Conservation (phyloP, 441 rosid genomes). For the Erodium trifolium region DNA sequence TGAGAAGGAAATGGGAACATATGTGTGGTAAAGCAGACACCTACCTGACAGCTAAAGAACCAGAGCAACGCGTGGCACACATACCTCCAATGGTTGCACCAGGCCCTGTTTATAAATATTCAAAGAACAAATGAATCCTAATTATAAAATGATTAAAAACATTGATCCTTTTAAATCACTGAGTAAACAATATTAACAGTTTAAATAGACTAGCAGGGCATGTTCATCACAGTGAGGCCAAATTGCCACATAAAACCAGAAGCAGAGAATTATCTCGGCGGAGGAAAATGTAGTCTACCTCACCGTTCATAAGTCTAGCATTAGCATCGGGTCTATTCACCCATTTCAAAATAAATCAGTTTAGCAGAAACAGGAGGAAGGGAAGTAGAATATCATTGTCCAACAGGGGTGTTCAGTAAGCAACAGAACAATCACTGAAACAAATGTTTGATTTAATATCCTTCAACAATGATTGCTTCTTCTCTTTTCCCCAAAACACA, state of each 20-base stretch:
- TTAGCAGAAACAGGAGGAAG: too few relatives aligned
- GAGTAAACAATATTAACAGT: background rate
- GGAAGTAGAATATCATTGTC: too few relatives aligned
- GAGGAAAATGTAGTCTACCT: too few relatives aligned
- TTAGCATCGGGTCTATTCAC: too few relatives aligned
- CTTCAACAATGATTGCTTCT: too few relatives aligned
- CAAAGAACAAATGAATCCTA: slow-evolving; percentile 13
- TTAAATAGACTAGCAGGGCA: background rate
- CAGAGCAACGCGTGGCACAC: slow-evolving; percentile 98
- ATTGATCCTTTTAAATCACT: background rate
- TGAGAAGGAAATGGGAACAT: slow-evolving; percentile 9
- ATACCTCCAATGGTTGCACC: slow-evolving; percentile 91
- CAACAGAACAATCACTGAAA: too few relatives aligned
- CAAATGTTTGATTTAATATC: too few relatives aligned
- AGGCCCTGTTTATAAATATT: slow-evolving; percentile 48
- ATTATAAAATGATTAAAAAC: slow-evolving; percentile 6
- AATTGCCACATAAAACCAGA: background rate
- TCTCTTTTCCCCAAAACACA: too few relatives aligned
- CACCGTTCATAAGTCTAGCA: too few relatives aligned
- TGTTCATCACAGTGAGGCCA: background rate
- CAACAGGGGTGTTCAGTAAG: too few relatives aligned
- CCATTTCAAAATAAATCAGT: too few relatives aligned
- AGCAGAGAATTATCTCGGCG: too few relatives aligned
- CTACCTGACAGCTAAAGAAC: slow-evolving; percentile 89
- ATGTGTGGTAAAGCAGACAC: slow-evolving; percentile 19